Evolutionary conservation across 2,329 filamentous ascomycete species (phyloP).

Genomic region (Aspergillus floridensis): DNA sequence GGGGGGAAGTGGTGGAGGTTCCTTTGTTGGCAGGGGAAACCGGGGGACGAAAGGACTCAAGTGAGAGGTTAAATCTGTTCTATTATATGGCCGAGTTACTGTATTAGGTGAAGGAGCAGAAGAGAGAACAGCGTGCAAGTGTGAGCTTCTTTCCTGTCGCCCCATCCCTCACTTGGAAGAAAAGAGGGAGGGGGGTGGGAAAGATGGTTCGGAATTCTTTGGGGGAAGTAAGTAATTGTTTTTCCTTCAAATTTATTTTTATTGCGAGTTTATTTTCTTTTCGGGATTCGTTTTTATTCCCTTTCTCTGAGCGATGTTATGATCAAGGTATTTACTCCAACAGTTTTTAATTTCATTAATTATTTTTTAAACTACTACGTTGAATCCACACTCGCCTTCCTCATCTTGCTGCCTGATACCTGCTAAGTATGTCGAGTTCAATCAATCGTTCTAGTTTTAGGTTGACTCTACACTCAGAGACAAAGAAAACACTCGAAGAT

Average conservation of each 20-base stretch:
- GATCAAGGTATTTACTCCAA: no score
- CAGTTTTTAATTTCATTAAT: neutral
- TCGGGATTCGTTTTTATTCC: no score
- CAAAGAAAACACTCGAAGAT: neutral
- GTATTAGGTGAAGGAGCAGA: constrained; percentile 12
- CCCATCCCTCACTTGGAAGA: constrained; percentile 4
- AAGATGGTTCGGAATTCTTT: neutral
- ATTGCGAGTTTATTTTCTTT: no score
- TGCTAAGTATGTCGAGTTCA: constrained; percentile 1
- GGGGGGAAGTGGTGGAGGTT: neutral
- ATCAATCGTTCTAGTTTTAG: neutral
- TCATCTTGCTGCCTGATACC: neutral
- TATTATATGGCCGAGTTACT: constrained; percentile 11
- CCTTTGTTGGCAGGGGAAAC: constrained; percentile 6
- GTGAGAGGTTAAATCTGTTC: neutral
- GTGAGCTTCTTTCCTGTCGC: constrained; percentile 10
- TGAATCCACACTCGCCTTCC: neutral
- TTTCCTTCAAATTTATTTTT: no score
- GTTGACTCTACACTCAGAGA: neutral
- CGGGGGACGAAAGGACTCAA: neutral
- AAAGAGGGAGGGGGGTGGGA: neutral
- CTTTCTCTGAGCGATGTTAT: no score
- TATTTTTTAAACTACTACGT: neutral
- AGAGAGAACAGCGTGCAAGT: constrained; percentile 6
- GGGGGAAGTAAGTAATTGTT: neutral